A percentile compares a stretch with the other conserved stretches of the same genome.
phyloP scores from a whole-genome alignment of 768 basidiomycete species.

The Calocybe cyanea region DNA sequence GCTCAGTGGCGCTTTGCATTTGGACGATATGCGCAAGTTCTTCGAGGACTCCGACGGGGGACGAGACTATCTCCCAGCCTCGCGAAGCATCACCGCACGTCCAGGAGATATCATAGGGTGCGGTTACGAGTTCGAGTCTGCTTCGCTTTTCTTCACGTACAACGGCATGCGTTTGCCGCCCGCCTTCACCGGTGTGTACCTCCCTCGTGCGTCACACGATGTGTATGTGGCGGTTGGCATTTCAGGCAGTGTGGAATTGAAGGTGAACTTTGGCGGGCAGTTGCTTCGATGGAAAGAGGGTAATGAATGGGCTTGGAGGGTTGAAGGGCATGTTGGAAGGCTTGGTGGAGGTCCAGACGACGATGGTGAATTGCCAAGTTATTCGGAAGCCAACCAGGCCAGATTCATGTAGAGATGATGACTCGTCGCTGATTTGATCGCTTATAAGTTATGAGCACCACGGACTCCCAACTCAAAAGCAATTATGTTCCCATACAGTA shows the following conservation, averaged over 20 bases:
- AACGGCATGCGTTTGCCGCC: conserved; percentile 53
- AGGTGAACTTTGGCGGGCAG: conserved; percentile 67
- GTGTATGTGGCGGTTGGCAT: conserved; percentile 66
- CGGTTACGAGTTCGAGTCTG: conserved; percentile 55
- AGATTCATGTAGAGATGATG: not conserved
- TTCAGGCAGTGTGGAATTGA: conserved; percentile 46
- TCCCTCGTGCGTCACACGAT: conserved; percentile 47
- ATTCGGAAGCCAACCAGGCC: conserved; percentile 14
- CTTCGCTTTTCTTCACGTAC: conserved; percentile 59
- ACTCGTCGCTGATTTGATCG: not conserved
- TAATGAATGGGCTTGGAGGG: conserved; percentile 63
- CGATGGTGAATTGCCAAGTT: conserved; percentile 43
- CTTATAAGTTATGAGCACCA: too few relatives aligned
- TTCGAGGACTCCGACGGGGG: conserved; percentile 67
- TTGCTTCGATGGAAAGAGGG: conserved; percentile 58
- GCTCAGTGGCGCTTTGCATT: conserved; percentile 58
- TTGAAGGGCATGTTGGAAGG: conserved; percentile 59
- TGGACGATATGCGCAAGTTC: conserved; percentile 73
- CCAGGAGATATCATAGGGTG: conserved; percentile 58
- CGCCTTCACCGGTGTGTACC: conserved; percentile 58
- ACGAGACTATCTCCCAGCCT: conserved; percentile 41
- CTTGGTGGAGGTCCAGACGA: conserved; percentile 29
- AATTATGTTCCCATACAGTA: too few relatives aligned
- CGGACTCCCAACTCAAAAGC: too few relatives aligned
- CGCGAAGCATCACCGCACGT: conserved; percentile 25